Percentiles rank a stretch among this genome's conserved stretches.
phyloP scores from a whole-genome alignment of 2,329 filamentous ascomycete species.

The Amauroascus verrucosus region DNA sequence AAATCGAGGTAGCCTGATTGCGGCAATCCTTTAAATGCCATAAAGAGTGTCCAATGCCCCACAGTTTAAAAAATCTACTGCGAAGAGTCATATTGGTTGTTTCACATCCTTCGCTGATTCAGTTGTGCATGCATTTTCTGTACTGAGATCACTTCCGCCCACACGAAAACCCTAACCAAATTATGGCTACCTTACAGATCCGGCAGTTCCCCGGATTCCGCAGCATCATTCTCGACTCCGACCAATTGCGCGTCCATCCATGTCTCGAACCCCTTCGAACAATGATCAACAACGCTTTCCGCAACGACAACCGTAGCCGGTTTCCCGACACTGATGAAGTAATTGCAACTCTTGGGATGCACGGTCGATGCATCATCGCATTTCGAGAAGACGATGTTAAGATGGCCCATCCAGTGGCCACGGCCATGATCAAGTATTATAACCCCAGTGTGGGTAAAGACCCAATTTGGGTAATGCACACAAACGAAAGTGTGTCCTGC shows the following conservation, averaged over 20 bases:
- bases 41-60: too few relatives aligned
- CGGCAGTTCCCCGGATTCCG: slow-evolving; percentile 1
- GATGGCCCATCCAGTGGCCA: slow-evolving; percentile 8
- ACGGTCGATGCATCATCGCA: slow-evolving; percentile 11
- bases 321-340: not conserved
- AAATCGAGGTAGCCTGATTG: too few relatives aligned
- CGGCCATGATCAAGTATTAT: slow-evolving; percentile 13
- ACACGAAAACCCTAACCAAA: too few relatives aligned
- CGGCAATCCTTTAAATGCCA: too few relatives aligned
- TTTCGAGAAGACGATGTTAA: slow-evolving; percentile 8
- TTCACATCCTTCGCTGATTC: too few relatives aligned
- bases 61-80: too few relatives aligned
- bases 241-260: slow-evolving; percentile 8
- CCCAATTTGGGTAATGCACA: not conserved
- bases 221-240: slow-evolving; percentile 9
- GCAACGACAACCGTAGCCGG: not conserved
- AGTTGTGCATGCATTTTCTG: too few relatives aligned
- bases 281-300: slow-evolving; percentile 11
- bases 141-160: too few relatives aligned
- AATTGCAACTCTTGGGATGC: slow-evolving; percentile 1
- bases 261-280: slow-evolving; percentile 7
- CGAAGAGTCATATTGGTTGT: too few relatives aligned
- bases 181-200: not conserved
- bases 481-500: not conserved
- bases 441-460: slow-evolving; percentile 5